A percentile compares a stretch with the other conserved stretches of the same genome.
These are phyloP conservation scores for Globisporangium carolinianum DNA, from an alignment of 352 stramenopile species.

Conservation along the genomic window DNA sequence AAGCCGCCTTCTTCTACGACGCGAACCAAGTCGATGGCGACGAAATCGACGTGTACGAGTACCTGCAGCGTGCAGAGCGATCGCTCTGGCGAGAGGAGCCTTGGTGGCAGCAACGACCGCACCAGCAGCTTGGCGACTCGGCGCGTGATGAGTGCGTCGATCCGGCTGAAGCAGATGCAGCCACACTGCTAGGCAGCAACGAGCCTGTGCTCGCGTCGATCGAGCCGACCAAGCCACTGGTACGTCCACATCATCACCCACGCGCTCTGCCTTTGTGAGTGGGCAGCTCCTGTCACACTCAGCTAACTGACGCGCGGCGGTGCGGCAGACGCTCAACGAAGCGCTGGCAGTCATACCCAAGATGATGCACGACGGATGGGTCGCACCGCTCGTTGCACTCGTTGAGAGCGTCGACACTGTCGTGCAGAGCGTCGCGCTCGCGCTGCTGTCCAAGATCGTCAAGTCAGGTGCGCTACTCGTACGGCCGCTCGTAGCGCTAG, in stretches of 20 bases:
- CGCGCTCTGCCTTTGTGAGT: no score
- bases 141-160: background rate
- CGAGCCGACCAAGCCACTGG: slow-evolving; percentile 18
- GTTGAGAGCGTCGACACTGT: slow-evolving; percentile 42
- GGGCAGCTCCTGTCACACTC: no score
- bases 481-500: no score
- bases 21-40: slow-evolving; percentile 23
- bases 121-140: background rate
- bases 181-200: background rate
- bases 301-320: no score
- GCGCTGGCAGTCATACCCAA: slow-evolving; percentile 39
- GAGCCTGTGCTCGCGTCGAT: background rate
- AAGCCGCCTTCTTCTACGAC: slow-evolving; percentile 39
- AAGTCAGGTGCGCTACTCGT: slow-evolving; percentile 21
- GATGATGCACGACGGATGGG: slow-evolving; percentile 59
- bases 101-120: slow-evolving; percentile 21
- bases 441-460: slow-evolving; percentile 44
- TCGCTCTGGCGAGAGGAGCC: slow-evolving; percentile 30
- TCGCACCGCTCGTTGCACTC: slow-evolving; percentile 53
- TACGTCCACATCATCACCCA: slow-evolving; percentile 1
- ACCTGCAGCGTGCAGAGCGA: slow-evolving; percentile 36
- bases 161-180: background rate
- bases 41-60: slow-evolving; percentile 32
- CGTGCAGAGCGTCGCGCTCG: slow-evolving; percentile 38
- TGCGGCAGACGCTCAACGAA: slow-evolving; percentile 27